Evolutionary conservation across 2,329 filamentous ascomycete species (phyloP), one percentile per base, ranked within the genome.

Genomic region (Rhynchosporium graminicola): DNA sequence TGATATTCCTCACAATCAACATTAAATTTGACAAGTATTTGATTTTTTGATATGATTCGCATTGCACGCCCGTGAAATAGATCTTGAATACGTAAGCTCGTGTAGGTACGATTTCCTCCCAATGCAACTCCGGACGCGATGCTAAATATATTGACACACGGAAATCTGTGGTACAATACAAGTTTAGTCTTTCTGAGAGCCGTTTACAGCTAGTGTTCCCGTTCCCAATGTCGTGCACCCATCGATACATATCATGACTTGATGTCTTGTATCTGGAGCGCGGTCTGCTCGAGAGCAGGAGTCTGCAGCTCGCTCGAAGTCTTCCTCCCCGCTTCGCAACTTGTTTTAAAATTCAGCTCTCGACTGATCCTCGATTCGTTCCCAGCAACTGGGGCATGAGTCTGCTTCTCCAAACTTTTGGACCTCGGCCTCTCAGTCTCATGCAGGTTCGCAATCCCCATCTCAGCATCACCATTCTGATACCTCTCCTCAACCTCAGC

Each of bases 401-500:
- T n/a, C 4, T 33, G 51, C 12, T 54, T 40, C 36, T 40, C 51
- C 33, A 42, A 20, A 12, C 38, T 4, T 13, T 20, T 36, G 2
- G 36, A 13, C 28, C 33, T 51, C 10, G 46, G 45, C 12, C 46
- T 15, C n/a, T 13, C 15, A 40, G 26, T 40, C 15, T 7, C 31
- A 50, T 45, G n/a, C 42, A 8, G 29, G n/a, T 15, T n/a, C 8
- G 29, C 29, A 26, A 54, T 40, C n/a, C 38, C 50, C 42, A 29
- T 51, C 51, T 63, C 61, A 10, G 62, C 26, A 61, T 65, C 61
- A 10, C 9, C 10, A 6, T 3, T 26, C 33, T 40, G 36, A 29
- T 59, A n/a, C 6, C 48, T 50, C 13, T 38, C 31, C 42, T 45
- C 45, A 29, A 51, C 40, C 4, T 38, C 59, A 52, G 59, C 62